Evolutionary conservation across 139 green algal genomes (phyloP).

Genomic region (Microglena sp.): DNA sequence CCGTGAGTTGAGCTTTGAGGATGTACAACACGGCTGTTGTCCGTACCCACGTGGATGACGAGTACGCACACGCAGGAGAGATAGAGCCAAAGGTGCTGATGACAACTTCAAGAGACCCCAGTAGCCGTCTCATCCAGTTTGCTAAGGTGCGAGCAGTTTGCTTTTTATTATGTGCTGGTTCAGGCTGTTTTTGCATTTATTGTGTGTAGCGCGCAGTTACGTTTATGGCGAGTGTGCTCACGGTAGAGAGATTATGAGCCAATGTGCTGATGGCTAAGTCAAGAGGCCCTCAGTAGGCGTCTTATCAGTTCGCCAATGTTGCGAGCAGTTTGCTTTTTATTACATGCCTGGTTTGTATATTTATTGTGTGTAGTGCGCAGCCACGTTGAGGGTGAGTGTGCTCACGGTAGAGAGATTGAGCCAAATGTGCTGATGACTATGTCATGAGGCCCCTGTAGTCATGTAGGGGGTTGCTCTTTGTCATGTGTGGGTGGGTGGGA

Average conservation of each 20-base stretch:
- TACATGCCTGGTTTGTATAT: too few species aligned
- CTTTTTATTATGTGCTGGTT: background rate
- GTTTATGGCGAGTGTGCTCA: slow-evolving; percentile 96
- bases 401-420: slow-evolving; percentile 70
- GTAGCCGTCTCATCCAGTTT: slow-evolving; percentile 82
- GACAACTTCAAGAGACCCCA: slow-evolving; percentile 90
- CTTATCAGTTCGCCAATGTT: slow-evolving; percentile 92
- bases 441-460: slow-evolving; percentile 83
- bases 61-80: slow-evolving; percentile 86
- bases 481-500: too few species aligned
- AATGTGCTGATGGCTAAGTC: slow-evolving; percentile 91
- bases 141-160: slow-evolving; percentile 57
- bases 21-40: slow-evolving; percentile 87
- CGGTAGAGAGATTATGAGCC: slow-evolving; percentile 76
- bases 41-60: slow-evolving; percentile 87
- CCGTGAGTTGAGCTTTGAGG: slow-evolving; percentile 82
- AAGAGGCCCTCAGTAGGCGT: slow-evolving; percentile 75
- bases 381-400: slow-evolving; percentile 97
- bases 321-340: background rate
- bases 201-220: slow-evolving; percentile 56
- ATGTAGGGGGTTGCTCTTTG: too few species aligned
- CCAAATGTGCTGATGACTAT: slow-evolving; percentile 93
- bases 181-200: too few species aligned
- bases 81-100: slow-evolving; percentile 85
- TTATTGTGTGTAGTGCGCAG: slow-evolving; percentile 42